Evolutionary conservation across 805 yeast genomes (phyloP), one percentile per base, ranked within the genome.

Genomic region (Yamadazyma philogaea): DNA sequence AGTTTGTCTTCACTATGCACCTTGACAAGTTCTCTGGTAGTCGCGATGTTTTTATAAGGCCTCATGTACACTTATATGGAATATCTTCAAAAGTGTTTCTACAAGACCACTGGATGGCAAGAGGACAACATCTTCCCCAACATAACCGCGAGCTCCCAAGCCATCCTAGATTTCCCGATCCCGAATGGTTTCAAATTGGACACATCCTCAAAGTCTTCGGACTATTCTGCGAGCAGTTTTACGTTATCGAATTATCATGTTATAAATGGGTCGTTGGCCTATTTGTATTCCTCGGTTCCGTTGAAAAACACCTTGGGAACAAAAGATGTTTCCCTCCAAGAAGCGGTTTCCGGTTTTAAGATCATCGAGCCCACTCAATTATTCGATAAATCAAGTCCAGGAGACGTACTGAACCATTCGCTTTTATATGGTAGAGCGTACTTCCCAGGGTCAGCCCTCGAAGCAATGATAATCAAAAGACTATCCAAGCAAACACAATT

Each of bases 1-100:
- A n/a, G n/a, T n/a, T n/a, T n/a, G n/a, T n/a, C n/a, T n/a, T n/a
- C n/a, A n/a, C n/a, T n/a, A n/a, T n/a, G n/a, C n/a, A n/a, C n/a
- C n/a, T n/a, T n/a, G n/a, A n/a, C n/a, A n/a, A n/a, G n/a, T n/a
- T n/a, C n/a, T n/a, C n/a, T n/a, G n/a, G n/a, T n/a, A 30, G 33
- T 30, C 35, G 35, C 35, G 35, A 8, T 14, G 26, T 36, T 15
- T 11, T 11, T 14, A 36, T 24, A 6, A 26, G 12, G 28, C 28
- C 28, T 19, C 20, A 88, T 88, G 96, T 69, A 81, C 47, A 75
- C 79, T 33, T 90, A 85, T 66, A 88, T 91, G 96, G 96, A 91
- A 53, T 84, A 83, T 60, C 77, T 91, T 24, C 82, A 83, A 52
- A 72, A 76, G 61, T 77, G 86, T 51, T 91, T 86, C 64, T 78